phyloP scores from a whole-genome alignment of 495 filamentous ascomycete species.

The Tuber microsphaerosporum region DNA sequence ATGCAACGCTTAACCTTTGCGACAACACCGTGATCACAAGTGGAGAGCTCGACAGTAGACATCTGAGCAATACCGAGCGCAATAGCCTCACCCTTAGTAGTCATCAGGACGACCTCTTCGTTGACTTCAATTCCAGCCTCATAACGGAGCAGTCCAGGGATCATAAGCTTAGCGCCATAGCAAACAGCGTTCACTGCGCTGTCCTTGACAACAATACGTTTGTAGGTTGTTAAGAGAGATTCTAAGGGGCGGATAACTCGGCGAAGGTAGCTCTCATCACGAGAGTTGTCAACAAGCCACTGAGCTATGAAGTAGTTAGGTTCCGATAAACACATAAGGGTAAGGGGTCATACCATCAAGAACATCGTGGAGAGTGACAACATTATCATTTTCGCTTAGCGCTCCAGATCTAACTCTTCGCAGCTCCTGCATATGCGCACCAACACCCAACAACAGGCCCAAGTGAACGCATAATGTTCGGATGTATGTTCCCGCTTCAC shows the following conservation, averaged over 20 bases:
- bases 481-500: slow-evolving; percentile 97
- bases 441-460: slow-evolving; percentile 83
- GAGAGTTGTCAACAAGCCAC: slow-evolving; percentile 83
- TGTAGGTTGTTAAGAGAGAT: slow-evolving; percentile 82
- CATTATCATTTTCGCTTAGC: slow-evolving; percentile 77
- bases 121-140: slow-evolving; percentile 79
- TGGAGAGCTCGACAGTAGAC: slow-evolving; percentile 83
- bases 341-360: slow-evolving; percentile 51
- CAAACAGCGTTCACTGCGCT: slow-evolving; percentile 91
- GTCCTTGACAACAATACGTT: slow-evolving; percentile 95
- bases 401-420: slow-evolving; percentile 87
- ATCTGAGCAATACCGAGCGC: slow-evolving; percentile 92
- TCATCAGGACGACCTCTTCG: slow-evolving; percentile 94
- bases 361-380: slow-evolving; percentile 94
- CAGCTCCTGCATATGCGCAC: slow-evolving; percentile 98
- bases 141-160: slow-evolving; percentile 85
- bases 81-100: slow-evolving; percentile 96
- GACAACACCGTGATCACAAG: slow-evolving; percentile 91
- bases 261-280: slow-evolving; percentile 80
- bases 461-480: slow-evolving; percentile 95
- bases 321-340: not conserved
- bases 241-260: slow-evolving; percentile 84
- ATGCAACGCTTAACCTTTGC: slow-evolving; percentile 97
- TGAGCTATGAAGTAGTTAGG: slow-evolving; percentile 52
- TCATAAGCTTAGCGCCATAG: slow-evolving; percentile 97